Evolutionary conservation across 2,329 filamentous ascomycete genomes (phyloP).

Genomic region (Xylaria hypoxylon): DNA sequence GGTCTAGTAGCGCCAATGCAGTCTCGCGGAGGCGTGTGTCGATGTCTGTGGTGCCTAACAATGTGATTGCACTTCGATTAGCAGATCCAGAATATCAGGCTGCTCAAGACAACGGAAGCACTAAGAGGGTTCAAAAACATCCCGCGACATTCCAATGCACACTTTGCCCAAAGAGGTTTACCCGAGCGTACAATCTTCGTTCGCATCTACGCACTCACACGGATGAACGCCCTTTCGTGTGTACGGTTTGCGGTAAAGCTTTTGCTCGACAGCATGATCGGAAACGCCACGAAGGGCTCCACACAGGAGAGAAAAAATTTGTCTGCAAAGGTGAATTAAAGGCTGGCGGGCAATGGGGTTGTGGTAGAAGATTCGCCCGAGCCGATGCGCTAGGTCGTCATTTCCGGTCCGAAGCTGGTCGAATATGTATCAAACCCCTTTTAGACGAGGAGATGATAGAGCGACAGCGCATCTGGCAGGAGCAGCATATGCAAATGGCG

Average conservation of each 20-base stretch:
- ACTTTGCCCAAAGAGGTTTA: constrained; percentile 95
- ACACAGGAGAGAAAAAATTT: constrained; percentile 98
- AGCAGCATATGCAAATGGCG: constrained; percentile 73
- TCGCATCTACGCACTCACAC: constrained; percentile 97
- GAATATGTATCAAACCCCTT: constrained; percentile 96
- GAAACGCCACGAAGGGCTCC: constrained; percentile 94
- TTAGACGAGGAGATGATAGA: constrained; percentile 93
- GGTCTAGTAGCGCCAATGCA: constrained; percentile 59
- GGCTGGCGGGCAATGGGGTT: constrained; percentile 87
- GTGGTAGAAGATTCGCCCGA: constrained; percentile 90
- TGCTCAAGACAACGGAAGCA: constrained; percentile 67
- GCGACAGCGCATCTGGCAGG: constrained; percentile 78
- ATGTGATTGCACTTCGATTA: constrained; percentile 84
- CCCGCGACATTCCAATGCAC: constrained; percentile 96
- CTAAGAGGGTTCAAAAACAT: constrained; percentile 94
- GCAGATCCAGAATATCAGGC: constrained; percentile 88
- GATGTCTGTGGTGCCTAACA: constrained; percentile 71
- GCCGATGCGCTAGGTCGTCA: constrained; percentile 94
- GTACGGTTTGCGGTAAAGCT: constrained; percentile 95
- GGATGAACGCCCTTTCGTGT: constrained; percentile 96
- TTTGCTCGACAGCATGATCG: constrained; percentile 98
- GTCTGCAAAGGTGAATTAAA: constrained; percentile 94
- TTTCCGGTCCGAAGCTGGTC: constrained; percentile 94
- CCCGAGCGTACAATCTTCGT: constrained; percentile 93
- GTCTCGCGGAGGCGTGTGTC: constrained; percentile 69